Conservation (phyloP, 345 rosid species). For the Hibiscus trionum region DNA sequence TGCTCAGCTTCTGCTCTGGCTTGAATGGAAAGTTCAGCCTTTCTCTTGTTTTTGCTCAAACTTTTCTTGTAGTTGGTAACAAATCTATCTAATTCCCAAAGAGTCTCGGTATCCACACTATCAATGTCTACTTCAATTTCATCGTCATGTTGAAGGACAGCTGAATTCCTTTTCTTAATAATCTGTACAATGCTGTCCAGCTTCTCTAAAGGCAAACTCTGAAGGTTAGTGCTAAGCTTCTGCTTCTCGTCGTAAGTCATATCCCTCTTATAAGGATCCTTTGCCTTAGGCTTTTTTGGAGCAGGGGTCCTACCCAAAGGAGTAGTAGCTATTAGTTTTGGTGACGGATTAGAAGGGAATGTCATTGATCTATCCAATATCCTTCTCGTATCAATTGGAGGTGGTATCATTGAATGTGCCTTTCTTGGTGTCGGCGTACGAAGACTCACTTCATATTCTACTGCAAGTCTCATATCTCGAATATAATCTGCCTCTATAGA, state of each 20-base stretch:
- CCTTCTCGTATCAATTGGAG: constrained; percentile 75
- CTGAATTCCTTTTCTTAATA: constrained; percentile 80
- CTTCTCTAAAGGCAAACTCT: constrained; percentile 85
- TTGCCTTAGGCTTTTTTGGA: constrained; percentile 93
- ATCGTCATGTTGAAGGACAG: constrained; percentile 70
- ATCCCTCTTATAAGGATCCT: constrained; percentile 89
- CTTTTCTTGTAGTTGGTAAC: constrained; percentile 92
- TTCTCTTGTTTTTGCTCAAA: constrained; percentile 93
- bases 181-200: constrained; percentile 90
- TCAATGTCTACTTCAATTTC: constrained; percentile 56
- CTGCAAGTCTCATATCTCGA: constrained; percentile 46
- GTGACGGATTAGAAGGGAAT: constrained; percentile 37
- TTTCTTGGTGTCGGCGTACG: constrained; percentile 55
- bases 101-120: constrained; percentile 75
- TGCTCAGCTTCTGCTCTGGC: constrained; percentile 69
- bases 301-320: constrained; percentile 83
- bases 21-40: constrained; percentile 81
- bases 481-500: constrained; percentile 70
- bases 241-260: constrained; percentile 98
- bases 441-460: constrained; percentile 48
- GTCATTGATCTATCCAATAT: constrained; percentile 65
- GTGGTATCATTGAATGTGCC: constrained; percentile 44
- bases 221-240: constrained; percentile 86
- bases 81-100: constrained; percentile 98
- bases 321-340: constrained; percentile 49